Evolutionary conservation across 2,329 filamentous ascomycete genomes (phyloP).

Genomic region (Thelonectria discophora): DNA sequence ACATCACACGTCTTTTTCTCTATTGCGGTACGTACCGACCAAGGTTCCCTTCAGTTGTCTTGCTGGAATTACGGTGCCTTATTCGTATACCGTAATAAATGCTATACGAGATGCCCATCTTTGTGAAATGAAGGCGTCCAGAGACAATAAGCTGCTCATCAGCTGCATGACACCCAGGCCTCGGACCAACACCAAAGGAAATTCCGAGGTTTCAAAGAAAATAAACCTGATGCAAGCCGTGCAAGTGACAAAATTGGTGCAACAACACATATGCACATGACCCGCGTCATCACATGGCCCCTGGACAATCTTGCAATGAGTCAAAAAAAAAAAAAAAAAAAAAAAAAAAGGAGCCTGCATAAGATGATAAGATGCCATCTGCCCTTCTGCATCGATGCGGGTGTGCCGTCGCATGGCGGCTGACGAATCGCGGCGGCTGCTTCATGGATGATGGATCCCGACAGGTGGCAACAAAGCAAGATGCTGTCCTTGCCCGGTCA

Average conservation of each 20-base stretch:
- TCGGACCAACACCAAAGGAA: too few relatives aligned
- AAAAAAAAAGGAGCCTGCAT: not conserved
- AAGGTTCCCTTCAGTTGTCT: too few relatives aligned
- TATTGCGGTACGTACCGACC: too few relatives aligned
- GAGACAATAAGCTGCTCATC: too few relatives aligned
- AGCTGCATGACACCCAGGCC: too few relatives aligned
- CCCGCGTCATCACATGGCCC: not conserved
- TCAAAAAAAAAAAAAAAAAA: slow-evolving; percentile 10
- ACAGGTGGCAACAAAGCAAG: slow-evolving; percentile 21
- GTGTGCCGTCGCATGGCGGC: slow-evolving; percentile 9
- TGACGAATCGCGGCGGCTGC: slow-evolving; percentile 8
- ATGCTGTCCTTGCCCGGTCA: slow-evolving; percentile 21
- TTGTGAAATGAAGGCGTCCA: too few relatives aligned
- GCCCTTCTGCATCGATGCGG: slow-evolving; percentile 30
- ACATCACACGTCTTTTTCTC: slow-evolving; percentile 16
- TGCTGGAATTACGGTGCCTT: too few relatives aligned
- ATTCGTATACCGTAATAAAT: too few relatives aligned
- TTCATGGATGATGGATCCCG: slow-evolving; percentile 9
- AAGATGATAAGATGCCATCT: slow-evolving; percentile 1
- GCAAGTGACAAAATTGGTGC: too few relatives aligned
- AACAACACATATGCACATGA: not conserved
- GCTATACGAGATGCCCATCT: too few relatives aligned
- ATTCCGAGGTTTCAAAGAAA: too few relatives aligned
- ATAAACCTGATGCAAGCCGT: too few relatives aligned
- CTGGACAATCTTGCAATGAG: not conserved